Evolutionary conservation across 2,329 filamentous ascomycete species (phyloP).

Genomic region (Aspergillus transmontanensis): DNA sequence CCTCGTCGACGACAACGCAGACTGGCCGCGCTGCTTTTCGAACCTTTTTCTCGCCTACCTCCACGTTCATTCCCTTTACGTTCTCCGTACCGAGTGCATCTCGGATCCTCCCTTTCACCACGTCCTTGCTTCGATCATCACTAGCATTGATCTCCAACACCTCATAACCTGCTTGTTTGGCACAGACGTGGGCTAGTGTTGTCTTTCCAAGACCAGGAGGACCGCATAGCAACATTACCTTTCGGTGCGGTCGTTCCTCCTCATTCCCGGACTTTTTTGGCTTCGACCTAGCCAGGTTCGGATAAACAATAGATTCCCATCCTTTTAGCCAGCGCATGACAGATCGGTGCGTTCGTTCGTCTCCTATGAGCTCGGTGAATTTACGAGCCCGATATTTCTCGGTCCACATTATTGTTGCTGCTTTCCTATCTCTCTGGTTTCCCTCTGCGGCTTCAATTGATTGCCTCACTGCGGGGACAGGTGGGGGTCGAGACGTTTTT

Average conservation of each 20-base stretch:
- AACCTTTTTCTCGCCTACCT: conserved; percentile 53
- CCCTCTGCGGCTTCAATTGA: conserved; percentile 34
- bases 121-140: conserved; percentile 85
- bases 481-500: conserved; percentile 23
- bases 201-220: conserved; percentile 95
- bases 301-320: conserved; percentile 93
- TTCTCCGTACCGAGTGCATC: conserved; percentile 94
- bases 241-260: conserved; percentile 77
- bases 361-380: conserved; percentile 91
- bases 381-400: conserved; percentile 93
- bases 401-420: conserved; percentile 71
- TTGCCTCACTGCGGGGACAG: conserved; percentile 26
- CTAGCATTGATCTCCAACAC: conserved; percentile 97
- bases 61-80: conserved; percentile 67
- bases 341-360: conserved; percentile 87
- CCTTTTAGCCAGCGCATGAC: conserved; percentile 91
- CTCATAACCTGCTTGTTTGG: conserved; percentile 92
- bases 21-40: conserved; percentile 80
- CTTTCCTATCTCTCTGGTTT: conserved; percentile 31
- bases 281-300: conserved; percentile 67
- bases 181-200: conserved; percentile 93
- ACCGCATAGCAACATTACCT: conserved; percentile 86
- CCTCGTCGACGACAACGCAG: conserved; percentile 94
- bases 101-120: conserved; percentile 87
- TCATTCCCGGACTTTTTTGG: conserved; percentile 51